Conservation (phyloP, 2,329 filamentous ascomycete genomes). For the Epichloe coenophiala region DNA sequence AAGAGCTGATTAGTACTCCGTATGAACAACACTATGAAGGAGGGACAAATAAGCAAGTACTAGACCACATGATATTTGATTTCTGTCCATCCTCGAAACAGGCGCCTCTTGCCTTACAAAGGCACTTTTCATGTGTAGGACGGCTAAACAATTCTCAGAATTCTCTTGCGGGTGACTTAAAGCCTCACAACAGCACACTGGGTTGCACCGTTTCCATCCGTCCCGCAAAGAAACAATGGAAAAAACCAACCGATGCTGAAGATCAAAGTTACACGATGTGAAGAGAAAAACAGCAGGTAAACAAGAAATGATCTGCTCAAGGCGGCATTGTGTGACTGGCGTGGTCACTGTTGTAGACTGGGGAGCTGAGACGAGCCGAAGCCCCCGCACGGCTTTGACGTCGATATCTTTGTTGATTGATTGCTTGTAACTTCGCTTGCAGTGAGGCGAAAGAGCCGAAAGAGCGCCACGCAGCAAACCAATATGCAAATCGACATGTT, state of each 20-base stretch:
- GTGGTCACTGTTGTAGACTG: neutral
- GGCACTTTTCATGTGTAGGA: too few species aligned
- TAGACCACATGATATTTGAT: neutral
- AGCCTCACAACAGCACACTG: too few species aligned
- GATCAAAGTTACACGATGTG: neutral
- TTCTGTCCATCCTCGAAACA: neutral
- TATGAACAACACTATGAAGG: neutral
- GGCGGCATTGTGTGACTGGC: constrained; percentile 1
- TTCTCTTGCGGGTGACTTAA: too few species aligned
- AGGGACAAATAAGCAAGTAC: neutral
- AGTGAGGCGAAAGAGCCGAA: neutral
- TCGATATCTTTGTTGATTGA: neutral
- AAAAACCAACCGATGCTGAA: neutral
- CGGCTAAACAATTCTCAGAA: too few species aligned
- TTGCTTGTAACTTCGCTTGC: neutral
- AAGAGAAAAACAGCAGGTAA: neutral
- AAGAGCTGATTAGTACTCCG: neutral
- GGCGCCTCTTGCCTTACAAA: too few species aligned
- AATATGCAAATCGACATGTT: neutral
- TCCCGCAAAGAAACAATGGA: too few species aligned
- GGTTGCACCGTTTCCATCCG: too few species aligned
- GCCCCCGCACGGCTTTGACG: constrained; percentile 3
- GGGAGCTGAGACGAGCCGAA: neutral
- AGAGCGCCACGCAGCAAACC: neutral
- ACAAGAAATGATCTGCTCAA: neutral